Percentiles rank a stretch among this genome's conserved stretches.
Evolutionary conservation across 345 rosid species (phyloP).

Genomic region (Punica granatum): DNA sequence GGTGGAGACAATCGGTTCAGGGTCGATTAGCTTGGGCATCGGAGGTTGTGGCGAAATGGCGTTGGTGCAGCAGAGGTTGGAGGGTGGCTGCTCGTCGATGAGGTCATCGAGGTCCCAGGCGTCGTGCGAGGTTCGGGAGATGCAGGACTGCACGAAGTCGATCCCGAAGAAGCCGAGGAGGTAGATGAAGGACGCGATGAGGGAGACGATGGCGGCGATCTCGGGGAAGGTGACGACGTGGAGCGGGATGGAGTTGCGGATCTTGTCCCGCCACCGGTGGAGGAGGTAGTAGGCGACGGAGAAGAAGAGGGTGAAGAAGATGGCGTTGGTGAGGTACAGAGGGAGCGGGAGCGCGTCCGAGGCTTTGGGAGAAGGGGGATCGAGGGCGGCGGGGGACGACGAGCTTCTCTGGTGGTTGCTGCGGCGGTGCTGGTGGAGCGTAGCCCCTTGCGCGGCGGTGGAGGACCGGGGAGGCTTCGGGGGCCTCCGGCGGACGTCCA

Average conservation of each 20-base stretch:
- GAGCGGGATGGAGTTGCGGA: conserved; percentile 78
- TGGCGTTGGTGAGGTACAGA: conserved; percentile 60
- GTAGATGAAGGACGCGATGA: conserved; percentile 74
- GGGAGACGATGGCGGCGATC: conserved; percentile 60
- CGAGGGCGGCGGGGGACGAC: conserved; percentile 4
- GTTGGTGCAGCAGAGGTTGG: conserved; percentile 20
- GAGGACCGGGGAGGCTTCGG: conserved; percentile 16
- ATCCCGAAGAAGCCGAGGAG: conserved; percentile 83
- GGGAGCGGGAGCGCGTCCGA: conserved; percentile 87
- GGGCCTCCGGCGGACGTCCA: conserved; percentile 55
- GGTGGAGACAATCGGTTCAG: conserved; percentile 26
- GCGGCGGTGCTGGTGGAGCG: conserved; percentile 1
- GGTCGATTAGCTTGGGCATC: conserved; percentile 16
- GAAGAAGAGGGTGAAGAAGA: conserved; percentile 88
- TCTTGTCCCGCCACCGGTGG: conserved; percentile 93
- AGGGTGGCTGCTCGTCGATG: conserved; percentile 23
- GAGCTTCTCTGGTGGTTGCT: conserved; percentile 1
- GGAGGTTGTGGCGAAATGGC: conserved; percentile 7
- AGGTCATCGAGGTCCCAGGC: conserved; percentile 53
- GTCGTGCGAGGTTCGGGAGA: conserved; percentile 53
- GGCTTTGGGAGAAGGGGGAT: conserved; percentile 36
- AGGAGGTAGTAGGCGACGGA: conserved; percentile 79
- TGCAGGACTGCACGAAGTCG: conserved; percentile 78
- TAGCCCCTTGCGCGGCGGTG: not conserved
- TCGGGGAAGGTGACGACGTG: conserved; percentile 73